These are phyloP conservation scores for Eucalyptus caleyi DNA, from an alignment of 345 rosid species.

Conservation along the genomic window DNA sequence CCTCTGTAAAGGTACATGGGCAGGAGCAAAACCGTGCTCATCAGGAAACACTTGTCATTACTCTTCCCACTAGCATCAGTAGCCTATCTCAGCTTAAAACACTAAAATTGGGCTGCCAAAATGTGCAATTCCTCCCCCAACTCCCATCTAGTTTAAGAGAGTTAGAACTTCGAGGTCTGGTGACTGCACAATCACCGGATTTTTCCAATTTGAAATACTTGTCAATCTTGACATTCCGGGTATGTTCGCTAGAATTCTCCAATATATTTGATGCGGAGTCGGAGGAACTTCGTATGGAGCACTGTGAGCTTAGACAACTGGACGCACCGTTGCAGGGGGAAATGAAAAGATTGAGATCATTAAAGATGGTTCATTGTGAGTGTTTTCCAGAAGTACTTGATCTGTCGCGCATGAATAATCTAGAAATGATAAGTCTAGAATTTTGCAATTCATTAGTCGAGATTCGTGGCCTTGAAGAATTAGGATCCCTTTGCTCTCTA, in stretches of 20 bases:
- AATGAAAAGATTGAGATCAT: background rate
- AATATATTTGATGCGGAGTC: background rate
- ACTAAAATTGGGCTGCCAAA: background rate
- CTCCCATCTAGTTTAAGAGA: background rate
- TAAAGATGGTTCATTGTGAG: fast-evolving
- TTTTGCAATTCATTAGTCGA: fast-evolving
- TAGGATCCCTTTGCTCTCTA: background rate
- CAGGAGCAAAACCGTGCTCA: too few species aligned
- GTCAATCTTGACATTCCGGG: fast-evolving
- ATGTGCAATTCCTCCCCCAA: background rate
- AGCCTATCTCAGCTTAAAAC: background rate
- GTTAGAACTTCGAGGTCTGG: fast-evolving
- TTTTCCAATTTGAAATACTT: background rate
- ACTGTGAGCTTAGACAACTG: fast-evolving
- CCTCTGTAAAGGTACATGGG: too few species aligned
- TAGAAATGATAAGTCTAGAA: fast-evolving
- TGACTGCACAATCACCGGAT: background rate
- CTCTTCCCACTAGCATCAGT: background rate
- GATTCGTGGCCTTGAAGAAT: background rate
- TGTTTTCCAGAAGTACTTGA: background rate
- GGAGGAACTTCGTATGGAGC: fast-evolving
- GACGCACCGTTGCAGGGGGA: background rate
- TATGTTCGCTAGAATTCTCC: background rate
- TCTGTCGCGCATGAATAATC: background rate
- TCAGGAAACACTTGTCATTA: background rate